Conservation (phyloP, 352 stramenopile species). For the Thalassiosira gravida region DNA sequence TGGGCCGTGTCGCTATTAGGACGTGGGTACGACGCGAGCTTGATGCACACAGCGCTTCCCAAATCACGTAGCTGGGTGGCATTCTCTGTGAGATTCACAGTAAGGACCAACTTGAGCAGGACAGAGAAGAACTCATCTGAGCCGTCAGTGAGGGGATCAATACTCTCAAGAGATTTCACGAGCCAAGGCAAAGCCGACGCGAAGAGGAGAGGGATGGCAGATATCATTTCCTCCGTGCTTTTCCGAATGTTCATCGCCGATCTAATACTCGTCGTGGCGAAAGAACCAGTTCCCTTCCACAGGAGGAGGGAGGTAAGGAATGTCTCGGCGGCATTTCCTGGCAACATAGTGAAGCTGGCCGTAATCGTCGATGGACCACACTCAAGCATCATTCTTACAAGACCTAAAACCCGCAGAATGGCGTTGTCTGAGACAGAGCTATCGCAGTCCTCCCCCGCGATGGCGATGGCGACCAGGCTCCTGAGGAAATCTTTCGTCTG, state of each 20-base stretch:
- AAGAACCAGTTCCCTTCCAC: slow-evolving; percentile 63
- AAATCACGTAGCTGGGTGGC: slow-evolving; percentile 60
- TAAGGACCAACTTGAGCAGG: slow-evolving; percentile 71
- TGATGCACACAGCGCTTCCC: slow-evolving; percentile 75
- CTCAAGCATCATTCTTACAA: slow-evolving; percentile 76
- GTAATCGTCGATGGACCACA: slow-evolving; percentile 45
- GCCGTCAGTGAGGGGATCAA: slow-evolving; percentile 73
- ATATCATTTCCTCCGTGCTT: slow-evolving; percentile 77
- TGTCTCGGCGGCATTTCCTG: slow-evolving; percentile 71
- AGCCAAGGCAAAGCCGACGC: slow-evolving; percentile 77
- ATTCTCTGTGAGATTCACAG: slow-evolving; percentile 32
- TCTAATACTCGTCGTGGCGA: slow-evolving; percentile 36
- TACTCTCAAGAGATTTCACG: slow-evolving; percentile 67
- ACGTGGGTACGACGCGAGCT: slow-evolving; percentile 73
- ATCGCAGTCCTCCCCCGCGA: slow-evolving; percentile 56
- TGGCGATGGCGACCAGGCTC: slow-evolving; percentile 72
- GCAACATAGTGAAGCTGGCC: slow-evolving; percentile 70
- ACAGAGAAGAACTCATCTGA: slow-evolving; percentile 84
- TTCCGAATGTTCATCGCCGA: slow-evolving; percentile 70
- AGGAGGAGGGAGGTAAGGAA: slow-evolving; percentile 83
- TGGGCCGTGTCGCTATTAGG: slow-evolving; percentile 57
- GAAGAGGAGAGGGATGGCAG: slow-evolving; percentile 71
- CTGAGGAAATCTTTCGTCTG: slow-evolving; percentile 45
- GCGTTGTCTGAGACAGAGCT: slow-evolving; percentile 69
- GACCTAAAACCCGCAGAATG: slow-evolving; percentile 77